These are phyloP conservation scores for Ogataea degrootiae DNA, from an alignment of 805 yeast species.

Conservation along the genomic window DNA sequence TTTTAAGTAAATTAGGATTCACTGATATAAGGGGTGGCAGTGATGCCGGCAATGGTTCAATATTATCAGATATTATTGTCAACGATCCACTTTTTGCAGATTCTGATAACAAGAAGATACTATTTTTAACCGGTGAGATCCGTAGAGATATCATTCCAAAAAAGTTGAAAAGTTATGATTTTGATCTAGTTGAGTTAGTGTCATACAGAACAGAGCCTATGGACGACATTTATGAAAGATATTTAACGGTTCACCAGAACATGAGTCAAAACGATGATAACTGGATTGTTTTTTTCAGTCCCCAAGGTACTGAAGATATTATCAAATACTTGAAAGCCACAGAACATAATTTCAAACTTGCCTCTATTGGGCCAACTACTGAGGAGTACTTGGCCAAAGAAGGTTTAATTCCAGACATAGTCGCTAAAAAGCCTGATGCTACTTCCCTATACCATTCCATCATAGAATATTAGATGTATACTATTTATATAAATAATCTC, in stretches of 20 bases:
- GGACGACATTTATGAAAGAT: conserved; percentile 36
- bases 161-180: conserved; percentile 40
- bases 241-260: conserved; percentile 26
- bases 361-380: conserved; percentile 93
- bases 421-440: conserved; percentile 73
- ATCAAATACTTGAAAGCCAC: conserved; percentile 34
- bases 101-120: conserved; percentile 30
- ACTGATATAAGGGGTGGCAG: conserved; percentile 63
- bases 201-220: conserved; percentile 64
- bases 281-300: conserved; percentile 88
- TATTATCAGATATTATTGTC: conserved; percentile 60
- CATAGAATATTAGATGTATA: conserved; percentile 3
- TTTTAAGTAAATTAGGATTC: conserved; percentile 61
- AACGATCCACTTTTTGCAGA: conserved; percentile 24
- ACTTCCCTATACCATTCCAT: conserved; percentile 43
- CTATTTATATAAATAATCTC: too few relatives aligned
- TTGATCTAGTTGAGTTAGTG: conserved; percentile 51
- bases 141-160: conserved; percentile 78
- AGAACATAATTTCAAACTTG: conserved; percentile 39
- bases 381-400: conserved; percentile 50
- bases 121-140: conserved; percentile 83
- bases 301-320: conserved; percentile 75
- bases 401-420: conserved; percentile 55
- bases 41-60: conserved; percentile 75
- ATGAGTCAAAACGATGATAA: conserved; percentile 18